phyloP scores from a whole-genome alignment of 805 yeast species.

The Candida stauntonica region DNA sequence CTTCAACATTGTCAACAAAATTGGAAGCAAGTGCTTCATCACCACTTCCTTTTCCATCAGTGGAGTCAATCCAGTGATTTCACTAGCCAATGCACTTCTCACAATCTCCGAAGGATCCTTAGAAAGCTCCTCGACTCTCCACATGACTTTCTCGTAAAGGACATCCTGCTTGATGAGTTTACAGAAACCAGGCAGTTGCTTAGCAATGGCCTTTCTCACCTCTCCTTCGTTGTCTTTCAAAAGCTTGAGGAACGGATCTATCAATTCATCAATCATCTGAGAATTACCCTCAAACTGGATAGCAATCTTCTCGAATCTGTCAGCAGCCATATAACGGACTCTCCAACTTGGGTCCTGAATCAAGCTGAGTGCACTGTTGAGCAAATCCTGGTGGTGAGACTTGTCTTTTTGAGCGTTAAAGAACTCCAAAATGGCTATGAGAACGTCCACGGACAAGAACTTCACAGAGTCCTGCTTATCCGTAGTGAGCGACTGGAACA shows the following conservation, averaged over 20 bases:
- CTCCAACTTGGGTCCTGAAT: constrained; percentile 95
- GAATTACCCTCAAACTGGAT: constrained; percentile 54
- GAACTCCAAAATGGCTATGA: constrained; percentile 73
- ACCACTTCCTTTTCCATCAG: constrained; percentile 81
- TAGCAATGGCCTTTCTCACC: constrained; percentile 91
- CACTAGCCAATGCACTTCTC: constrained; percentile 86
- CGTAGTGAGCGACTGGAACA: constrained; percentile 71
- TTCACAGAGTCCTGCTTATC: constrained; percentile 96
- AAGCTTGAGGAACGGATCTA: constrained; percentile 61
- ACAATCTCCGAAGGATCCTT: constrained; percentile 92
- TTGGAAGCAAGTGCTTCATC: constrained; percentile 76
- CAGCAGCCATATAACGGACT: constrained; percentile 98
- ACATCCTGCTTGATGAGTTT: constrained; percentile 46
- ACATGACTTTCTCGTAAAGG: constrained; percentile 68
- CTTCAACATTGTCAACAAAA: constrained; percentile 86
- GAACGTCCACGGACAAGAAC: constrained; percentile 80
- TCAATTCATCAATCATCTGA: constrained; percentile 45
- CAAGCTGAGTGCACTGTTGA: constrained; percentile 62
- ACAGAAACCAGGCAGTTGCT: constrained; percentile 79
- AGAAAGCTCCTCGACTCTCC: constrained; percentile 76
- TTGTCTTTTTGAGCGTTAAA: constrained; percentile 54
- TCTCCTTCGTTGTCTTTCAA: constrained; percentile 95
- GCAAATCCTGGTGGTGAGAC: constrained; percentile 57
- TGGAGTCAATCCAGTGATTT: constrained; percentile 83
- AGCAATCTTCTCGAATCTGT: constrained; percentile 75